These are phyloP conservation scores for Paraglomus occultum DNA, from an alignment of 192 early-diverging fungal species.

Conservation along the genomic window DNA sequence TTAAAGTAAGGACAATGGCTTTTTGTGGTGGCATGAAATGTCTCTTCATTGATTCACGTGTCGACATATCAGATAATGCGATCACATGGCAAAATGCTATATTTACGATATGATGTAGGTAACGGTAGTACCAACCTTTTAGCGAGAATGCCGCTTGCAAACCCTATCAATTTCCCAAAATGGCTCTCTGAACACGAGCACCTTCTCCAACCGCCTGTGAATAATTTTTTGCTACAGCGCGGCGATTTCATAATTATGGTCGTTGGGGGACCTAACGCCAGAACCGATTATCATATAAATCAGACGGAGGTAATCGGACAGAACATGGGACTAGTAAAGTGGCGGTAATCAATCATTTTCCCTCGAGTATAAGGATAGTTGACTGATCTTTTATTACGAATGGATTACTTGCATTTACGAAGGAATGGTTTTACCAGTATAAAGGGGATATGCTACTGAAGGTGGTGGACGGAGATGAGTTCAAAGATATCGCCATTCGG, in stretches of 20 bases:
- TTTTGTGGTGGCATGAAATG: no score
- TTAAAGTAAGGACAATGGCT: no score
- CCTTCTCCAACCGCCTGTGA: constrained; percentile 89
- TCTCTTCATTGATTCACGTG: no score
- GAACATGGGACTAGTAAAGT: not conserved
- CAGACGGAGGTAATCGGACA: constrained; percentile 79
- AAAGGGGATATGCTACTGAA: constrained; percentile 94
- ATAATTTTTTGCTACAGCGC: constrained; percentile 85
- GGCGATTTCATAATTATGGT: constrained; percentile 89
- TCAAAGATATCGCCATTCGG: constrained; percentile 80
- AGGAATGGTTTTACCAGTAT: constrained; percentile 98
- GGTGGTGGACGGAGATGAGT: constrained; percentile 73
- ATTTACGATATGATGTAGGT: no score
- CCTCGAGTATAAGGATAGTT: not conserved
- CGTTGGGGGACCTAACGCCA: constrained; percentile 90
- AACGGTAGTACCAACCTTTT: no score
- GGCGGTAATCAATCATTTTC: not conserved
- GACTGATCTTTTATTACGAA: not conserved
- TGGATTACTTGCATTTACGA: not conserved
- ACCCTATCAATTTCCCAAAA: constrained; percentile 85
- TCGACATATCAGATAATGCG: no score
- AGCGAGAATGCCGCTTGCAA: constrained; percentile 45
- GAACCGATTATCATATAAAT: constrained; percentile 98
- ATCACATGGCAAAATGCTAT: no score
- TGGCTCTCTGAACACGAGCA: constrained; percentile 85